These are phyloP conservation scores for Aspergillus sp. DNA, from an alignment of 2,329 filamentous ascomycete genomes.

Conservation along the genomic window DNA sequence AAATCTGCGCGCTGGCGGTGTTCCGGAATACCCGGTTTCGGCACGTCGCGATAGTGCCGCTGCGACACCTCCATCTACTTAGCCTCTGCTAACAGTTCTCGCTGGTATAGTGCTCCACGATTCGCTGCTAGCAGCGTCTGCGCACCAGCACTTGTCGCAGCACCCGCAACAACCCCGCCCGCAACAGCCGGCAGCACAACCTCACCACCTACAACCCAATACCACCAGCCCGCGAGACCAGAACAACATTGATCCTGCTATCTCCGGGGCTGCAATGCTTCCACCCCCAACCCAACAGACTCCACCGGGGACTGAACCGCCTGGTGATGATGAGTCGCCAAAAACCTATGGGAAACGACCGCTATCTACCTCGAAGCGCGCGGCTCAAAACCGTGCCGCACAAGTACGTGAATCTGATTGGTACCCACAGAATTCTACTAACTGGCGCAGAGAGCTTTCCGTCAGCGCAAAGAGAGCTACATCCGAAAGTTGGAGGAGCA, in stretches of 20 bases:
- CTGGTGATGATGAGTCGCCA: slow-evolving; percentile 53
- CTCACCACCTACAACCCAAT: slow-evolving; percentile 39
- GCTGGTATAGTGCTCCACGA: slow-evolving; percentile 57
- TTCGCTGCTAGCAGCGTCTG: slow-evolving; percentile 56
- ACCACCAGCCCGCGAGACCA: slow-evolving; percentile 48
- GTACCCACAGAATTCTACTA: slow-evolving; percentile 8
- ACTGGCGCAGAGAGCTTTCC: slow-evolving; percentile 76
- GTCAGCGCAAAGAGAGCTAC: slow-evolving; percentile 95
- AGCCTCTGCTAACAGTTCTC: slow-evolving; percentile 13
- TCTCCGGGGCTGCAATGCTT: slow-evolving; percentile 53
- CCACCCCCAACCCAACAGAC: slow-evolving; percentile 35
- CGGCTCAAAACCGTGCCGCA: slow-evolving; percentile 92
- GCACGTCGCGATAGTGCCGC: neutral
- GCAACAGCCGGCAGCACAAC: slow-evolving; percentile 44
- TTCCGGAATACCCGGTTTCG: slow-evolving; percentile 35
- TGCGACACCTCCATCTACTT: neutral
- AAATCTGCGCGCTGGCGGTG: neutral
- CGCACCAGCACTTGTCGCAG: slow-evolving; percentile 46
- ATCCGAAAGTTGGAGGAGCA: slow-evolving; percentile 97
- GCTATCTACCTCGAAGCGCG: slow-evolving; percentile 91
- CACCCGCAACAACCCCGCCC: slow-evolving; percentile 43
- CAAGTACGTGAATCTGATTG: slow-evolving; percentile 64
- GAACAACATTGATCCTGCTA: slow-evolving; percentile 60
- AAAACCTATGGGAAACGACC: slow-evolving; percentile 79
- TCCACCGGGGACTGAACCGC: slow-evolving; percentile 27